Percentiles rank a stretch among this genome's conserved stretches.
Evolutionary conservation across 345 rosid species (phyloP).

Genomic region (Pseudoturritis turrita): DNA sequence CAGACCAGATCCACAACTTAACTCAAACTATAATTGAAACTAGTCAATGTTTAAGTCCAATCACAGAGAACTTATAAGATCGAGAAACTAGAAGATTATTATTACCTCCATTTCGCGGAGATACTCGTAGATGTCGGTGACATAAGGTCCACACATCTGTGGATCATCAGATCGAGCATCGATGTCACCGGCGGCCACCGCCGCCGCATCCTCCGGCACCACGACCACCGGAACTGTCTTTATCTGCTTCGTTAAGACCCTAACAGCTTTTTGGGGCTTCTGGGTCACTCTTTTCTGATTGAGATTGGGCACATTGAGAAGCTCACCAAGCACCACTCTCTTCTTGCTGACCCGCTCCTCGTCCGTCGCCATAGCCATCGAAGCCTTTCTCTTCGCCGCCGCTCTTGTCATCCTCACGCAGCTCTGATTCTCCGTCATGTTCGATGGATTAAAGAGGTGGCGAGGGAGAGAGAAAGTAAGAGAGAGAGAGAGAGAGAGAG

Average conservation of each 20-base stretch:
- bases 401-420: constrained; percentile 20
- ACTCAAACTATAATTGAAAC: not conserved
- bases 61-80: too few species aligned
- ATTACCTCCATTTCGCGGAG: constrained; percentile 27
- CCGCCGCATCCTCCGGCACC: too few species aligned
- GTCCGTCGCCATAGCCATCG: not conserved
- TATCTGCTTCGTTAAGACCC: not conserved
- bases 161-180: constrained; percentile 31
- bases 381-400: constrained; percentile 18
- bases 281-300: constrained; percentile 7
- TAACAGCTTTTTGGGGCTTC: not conserved
- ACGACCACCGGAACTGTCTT: not conserved
- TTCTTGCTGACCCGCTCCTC: constrained; percentile 15
- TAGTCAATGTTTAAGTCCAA: too few species aligned
- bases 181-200: too few species aligned
- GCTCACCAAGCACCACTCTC: constrained; percentile 28
- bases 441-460: not conserved
- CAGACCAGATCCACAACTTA: not conserved
- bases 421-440: constrained; percentile 12
- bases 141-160: constrained; percentile 35
- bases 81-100: too few species aligned
- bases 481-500: not conserved
- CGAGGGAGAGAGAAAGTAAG: too few species aligned
- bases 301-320: constrained; percentile 15
- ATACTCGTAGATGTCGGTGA: constrained; percentile 16